Evolutionary conservation across 768 basidiomycete species (phyloP), one percentile per base, ranked within the genome.

Genomic region (Calocera cornea): DNA sequence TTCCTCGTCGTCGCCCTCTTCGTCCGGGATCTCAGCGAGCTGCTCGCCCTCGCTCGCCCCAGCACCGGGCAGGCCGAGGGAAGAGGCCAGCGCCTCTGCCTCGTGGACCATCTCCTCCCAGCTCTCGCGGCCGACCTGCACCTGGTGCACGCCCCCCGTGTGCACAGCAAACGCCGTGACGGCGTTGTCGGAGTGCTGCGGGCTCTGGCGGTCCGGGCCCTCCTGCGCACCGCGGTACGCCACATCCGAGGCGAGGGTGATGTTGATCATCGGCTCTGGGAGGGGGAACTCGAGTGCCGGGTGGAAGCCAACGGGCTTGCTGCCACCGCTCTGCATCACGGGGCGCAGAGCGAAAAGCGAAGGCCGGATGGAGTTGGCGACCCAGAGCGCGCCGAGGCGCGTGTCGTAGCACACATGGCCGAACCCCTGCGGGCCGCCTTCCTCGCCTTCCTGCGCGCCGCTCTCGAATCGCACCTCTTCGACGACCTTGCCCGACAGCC

Each of bases 91-190:
- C 27, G 54, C 11, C 31, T 60, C 54, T 5, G 5, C 54, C 14
- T 33, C 27, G 31, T 27, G 24, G 31, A 60, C 7, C 0, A 89
- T 90, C n/a, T 79, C 73, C 70, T 91, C 88, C 71, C 84, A 90
- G 88, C 89, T 90, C 73, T 93, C 91, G 75, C 85, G 89, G 70
- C 88, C 84, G 71, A 93, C 87, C 65, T 93, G 83, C 33, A 93
- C 85, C 73, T 93, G 91, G 73, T 93, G 91, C 16, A 93, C 91
- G 40, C 91, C 91, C n/a, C 83, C 84, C 19, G 88, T 86, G 74
- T 92, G 91, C n/a, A 93, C 90, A 1, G 88, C 89, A 77, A 92
- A 93, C 34, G 89, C 90, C 3, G 91, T 88, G 64, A 93, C 70
- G 17, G 67, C 70, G 70, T 91, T 87, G 41, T 88, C 87, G 1